Percentiles rank a stretch among this genome's conserved stretches.
phyloP scores from a whole-genome alignment of 371 early-diverging fungal genomes.

The Mucor plumbeus region DNA sequence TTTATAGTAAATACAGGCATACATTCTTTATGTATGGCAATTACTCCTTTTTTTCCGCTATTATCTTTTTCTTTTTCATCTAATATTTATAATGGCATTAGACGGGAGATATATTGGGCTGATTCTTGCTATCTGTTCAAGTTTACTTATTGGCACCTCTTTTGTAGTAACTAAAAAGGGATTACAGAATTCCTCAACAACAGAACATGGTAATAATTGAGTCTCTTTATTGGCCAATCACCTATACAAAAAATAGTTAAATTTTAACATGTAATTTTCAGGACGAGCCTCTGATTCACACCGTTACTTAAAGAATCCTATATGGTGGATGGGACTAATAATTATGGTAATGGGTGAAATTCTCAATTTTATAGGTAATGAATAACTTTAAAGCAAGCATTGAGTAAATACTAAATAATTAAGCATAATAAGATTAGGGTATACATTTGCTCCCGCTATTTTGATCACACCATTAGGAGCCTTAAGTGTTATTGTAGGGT shows the following conservation, averaged over 20 bases:
- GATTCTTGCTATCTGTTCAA: slow-evolving; percentile 13
- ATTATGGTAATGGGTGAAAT: slow-evolving; percentile 19
- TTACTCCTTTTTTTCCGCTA: neutral
- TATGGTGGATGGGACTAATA: slow-evolving; percentile 18
- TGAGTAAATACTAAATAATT: neutral
- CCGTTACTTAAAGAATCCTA: slow-evolving; percentile 12
- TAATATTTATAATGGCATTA: neutral
- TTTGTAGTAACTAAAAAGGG: slow-evolving; percentile 18
- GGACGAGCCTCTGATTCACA: slow-evolving; percentile 14
- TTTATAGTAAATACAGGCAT: neutral
- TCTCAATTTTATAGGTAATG: slow-evolving; percentile 54
- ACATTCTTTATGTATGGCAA: slow-evolving; percentile 7
- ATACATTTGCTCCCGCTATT: slow-evolving; percentile 89
- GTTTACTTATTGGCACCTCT: slow-evolving; percentile 8
- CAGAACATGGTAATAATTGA: slow-evolving; percentile 8
- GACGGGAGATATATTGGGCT: slow-evolving; percentile 13
- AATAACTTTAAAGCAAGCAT: neutral
- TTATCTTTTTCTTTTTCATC: neutral
- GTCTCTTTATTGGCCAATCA: neutral
- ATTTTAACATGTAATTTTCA: neutral
- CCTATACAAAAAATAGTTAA: slow-evolving; percentile 1
- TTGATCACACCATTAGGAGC: slow-evolving; percentile 93
- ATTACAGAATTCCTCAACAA: slow-evolving; percentile 10
- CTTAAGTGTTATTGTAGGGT: slow-evolving; percentile 86
- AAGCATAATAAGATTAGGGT: slow-evolving; percentile 16